Conservation (phyloP, 768 basidiomycete genomes). For the Rhodosporidiobolus odoratus region DNA sequence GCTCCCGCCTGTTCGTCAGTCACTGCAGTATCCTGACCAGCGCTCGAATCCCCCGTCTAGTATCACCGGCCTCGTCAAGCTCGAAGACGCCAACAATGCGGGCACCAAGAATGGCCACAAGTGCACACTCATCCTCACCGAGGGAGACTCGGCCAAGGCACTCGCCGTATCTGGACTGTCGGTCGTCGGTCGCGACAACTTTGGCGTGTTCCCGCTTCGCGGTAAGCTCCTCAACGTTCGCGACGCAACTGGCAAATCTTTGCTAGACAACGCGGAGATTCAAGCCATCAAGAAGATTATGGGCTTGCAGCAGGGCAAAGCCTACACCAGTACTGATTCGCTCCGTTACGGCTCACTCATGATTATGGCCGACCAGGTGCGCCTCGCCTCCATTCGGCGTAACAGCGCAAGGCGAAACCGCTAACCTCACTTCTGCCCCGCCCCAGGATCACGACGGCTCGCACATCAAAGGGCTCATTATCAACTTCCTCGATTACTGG, state of each 20-base stretch:
- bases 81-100: conserved; percentile 95
- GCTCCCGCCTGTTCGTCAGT: conserved; percentile 29
- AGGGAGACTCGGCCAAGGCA: conserved; percentile 98
- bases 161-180: conserved; percentile 89
- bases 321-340: conserved; percentile 62
- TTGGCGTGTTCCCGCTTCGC: conserved; percentile 94
- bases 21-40: not conserved
- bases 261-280: conserved; percentile 97
- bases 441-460: conserved; percentile 99
- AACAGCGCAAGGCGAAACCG: too few species aligned
- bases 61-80: conserved; percentile 81
- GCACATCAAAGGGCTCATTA: conserved; percentile 99
- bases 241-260: conserved; percentile 90
- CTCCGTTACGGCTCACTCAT: conserved; percentile 90
- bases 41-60: conserved; percentile 51
- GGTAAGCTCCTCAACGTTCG: conserved; percentile 96
- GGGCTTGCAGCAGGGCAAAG: conserved; percentile 89
- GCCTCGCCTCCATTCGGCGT: conserved; percentile 39
- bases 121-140: conserved; percentile 93
- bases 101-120: conserved; percentile 71
- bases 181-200: conserved; percentile 92
- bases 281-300: conserved; percentile 97
- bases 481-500: conserved; percentile 96
- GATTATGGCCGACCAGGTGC: conserved; percentile 99
- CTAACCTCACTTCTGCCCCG: not conserved